phyloP scores from a whole-genome alignment of 2,329 filamentous ascomycete genomes.

The Ambrosiella beaveri region DNA sequence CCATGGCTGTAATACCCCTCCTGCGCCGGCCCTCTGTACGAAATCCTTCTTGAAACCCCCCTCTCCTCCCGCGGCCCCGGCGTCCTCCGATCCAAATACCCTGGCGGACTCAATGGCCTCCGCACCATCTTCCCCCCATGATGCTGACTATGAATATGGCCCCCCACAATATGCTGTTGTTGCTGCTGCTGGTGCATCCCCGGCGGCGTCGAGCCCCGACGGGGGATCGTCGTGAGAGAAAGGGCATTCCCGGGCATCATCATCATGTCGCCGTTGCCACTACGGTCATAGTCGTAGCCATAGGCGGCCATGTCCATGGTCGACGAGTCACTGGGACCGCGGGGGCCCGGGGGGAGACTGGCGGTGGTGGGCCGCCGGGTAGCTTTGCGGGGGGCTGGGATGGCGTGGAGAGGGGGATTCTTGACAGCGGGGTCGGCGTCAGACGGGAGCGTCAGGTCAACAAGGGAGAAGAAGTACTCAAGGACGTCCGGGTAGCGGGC shows the following conservation, averaged over 20 bases:
- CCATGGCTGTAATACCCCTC: neutral
- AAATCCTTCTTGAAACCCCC: neutral
- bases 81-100: constrained; percentile 9
- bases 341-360: constrained; percentile 9
- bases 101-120: constrained; percentile 22
- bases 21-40: neutral
- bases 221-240: constrained; percentile 12
- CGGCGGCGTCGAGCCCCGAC: constrained; percentile 24
- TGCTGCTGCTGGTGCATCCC: constrained; percentile 10
- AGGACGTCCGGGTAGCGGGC: constrained; percentile 66
- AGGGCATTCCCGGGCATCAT: neutral
- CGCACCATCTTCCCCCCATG: constrained; percentile 18
- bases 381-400: constrained; percentile 31
- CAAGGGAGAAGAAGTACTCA: constrained; percentile 60
- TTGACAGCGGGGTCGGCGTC: constrained; percentile 43
- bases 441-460: constrained; percentile 45
- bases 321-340: too few relatives aligned
- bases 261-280: neutral
- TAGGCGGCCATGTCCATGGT: neutral
- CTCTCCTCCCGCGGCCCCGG: constrained; percentile 4
- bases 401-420: constrained; percentile 40
- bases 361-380: constrained; percentile 22
- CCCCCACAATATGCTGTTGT: too few relatives aligned
- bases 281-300: neutral
- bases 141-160: neutral